A percentile compares a stretch with the other conserved stretches of the same genome.
These are phyloP conservation scores for Leucocoprinus leucothites DNA, from an alignment of 768 basidiomycete species.

Conservation along the genomic window DNA sequence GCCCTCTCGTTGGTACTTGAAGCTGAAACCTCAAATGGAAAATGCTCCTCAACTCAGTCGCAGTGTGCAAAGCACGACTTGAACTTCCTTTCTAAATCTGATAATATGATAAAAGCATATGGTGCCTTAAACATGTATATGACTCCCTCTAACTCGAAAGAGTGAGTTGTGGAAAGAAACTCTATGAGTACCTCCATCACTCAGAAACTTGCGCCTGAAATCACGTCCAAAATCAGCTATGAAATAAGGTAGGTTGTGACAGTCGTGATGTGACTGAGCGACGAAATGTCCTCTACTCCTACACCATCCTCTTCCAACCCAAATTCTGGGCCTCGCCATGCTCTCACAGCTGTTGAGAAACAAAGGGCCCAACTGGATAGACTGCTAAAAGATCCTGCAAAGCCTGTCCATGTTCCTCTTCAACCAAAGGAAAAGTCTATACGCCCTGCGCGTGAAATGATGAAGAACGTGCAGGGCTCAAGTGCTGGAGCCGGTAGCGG, in stretches of 20 bases:
- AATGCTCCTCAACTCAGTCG: too few relatives aligned
- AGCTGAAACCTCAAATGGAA: too few relatives aligned
- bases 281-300: slow-evolving; percentile 5
- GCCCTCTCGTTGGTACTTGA: too few relatives aligned
- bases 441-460: slow-evolving; percentile 87
- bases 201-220: too few relatives aligned
- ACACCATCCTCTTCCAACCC: slow-evolving; percentile 3
- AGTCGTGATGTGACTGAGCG: background rate
- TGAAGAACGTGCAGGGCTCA: slow-evolving; percentile 99
- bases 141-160: too few relatives aligned
- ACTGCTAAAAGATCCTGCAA: slow-evolving; percentile 86
- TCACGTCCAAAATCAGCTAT: too few relatives aligned
- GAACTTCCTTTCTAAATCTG: too few relatives aligned
- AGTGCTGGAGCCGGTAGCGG: slow-evolving; percentile 97
- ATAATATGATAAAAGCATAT: too few relatives aligned
- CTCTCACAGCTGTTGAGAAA: slow-evolving; percentile 49
- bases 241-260: background rate
- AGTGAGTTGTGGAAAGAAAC: too few relatives aligned
- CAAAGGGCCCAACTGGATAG: slow-evolving; percentile 72
- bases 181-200: too few relatives aligned
- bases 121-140: too few relatives aligned
- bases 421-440: slow-evolving; percentile 81
- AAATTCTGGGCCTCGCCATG: slow-evolving; percentile 42
- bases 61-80: too few relatives aligned
- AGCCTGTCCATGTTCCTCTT: slow-evolving; percentile 76